Evolutionary conservation across 495 filamentous ascomycete species (phyloP), one percentile per base, ranked within the genome.

Genomic region (Penicillium cataractarum): DNA sequence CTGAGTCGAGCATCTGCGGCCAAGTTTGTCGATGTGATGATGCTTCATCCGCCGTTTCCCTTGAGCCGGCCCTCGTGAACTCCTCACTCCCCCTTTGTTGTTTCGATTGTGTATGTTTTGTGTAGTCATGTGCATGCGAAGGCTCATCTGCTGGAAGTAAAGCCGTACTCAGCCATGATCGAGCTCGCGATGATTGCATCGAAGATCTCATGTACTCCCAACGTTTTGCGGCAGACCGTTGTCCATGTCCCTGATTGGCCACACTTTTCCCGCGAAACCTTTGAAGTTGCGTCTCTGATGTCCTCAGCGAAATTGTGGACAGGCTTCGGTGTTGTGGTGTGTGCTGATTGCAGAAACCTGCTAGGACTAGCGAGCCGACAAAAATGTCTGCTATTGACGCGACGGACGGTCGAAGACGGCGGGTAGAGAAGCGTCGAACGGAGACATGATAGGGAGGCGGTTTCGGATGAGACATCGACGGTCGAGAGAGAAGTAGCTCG

Each of bases 311-410:
- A 19, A 75, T 48, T 35, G 73, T 77, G 19, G 71, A 71, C 31
- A 78, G 19, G n/a, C 65, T 62, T 60, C 74, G 72, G 48, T 60
- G 60, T 50, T 66, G 65, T 59, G 74, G 77, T 35, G 80, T 76
- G 68, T 90, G 88, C 26, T 83, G 77, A 62, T 75, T 76, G 66
- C 89, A 91, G 56, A 83, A 79, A 50, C 87, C 81, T 51, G 88
- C 90, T 62, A 82, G 76, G 57, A 87, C 86, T 58, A 92, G 74
- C 46, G 87, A 87, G 64, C 80, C 75, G 61, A 92, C 83, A 72
- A 93, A 92, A 60, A 78, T 57, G 65, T 82, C 78, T 64, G 79
- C 79, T 75, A 80, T 69, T 62, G 76, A 75, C 67, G 73, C 73
- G 65, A 76, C 67, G 60, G 67, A 69, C 8, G 74, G 77, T 62